Base-by-base conservation (phyloP, 2,329 filamentous ascomycete genomes). In the Sporothrix mexicana region DNA sequence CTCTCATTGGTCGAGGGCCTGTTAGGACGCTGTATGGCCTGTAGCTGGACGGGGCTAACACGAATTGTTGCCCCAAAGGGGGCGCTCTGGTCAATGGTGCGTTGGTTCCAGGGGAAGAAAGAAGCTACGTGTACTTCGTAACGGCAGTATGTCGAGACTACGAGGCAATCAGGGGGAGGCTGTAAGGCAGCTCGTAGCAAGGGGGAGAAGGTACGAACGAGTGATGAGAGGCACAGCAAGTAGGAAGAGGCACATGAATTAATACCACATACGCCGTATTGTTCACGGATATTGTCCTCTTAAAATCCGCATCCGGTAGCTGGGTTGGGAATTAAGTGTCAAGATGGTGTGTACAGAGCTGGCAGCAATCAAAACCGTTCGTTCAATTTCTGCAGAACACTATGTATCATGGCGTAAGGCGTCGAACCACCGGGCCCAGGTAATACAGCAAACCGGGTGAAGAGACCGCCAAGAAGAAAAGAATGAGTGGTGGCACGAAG, bases 71-170 rank as follows among this genome's bases (percentile, higher is more conserved):
- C 64, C 49, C 25, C 49, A 43, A 30, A 70, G 53, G 20, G 43
- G 68, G 25, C 68, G 20, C 23, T 41, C 47, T 51, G 20, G 43
- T 20, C 51, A 55, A 49, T 70, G 47, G 69, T 61, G 41, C 64
- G 64, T 43, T 8, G 45, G 43, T 45, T 51, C 9, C 62, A 67
- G 62, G 62, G 64, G 64, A 20, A 53, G 17, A 17, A 64, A 71
- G 69, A 59, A 53, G 57, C 69, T 70, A 70, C 69, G 69, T 61
- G 69, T 70, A 70, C 68, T 53, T 45, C 61, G 25, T 66, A 7
- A 45, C 59, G 36, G 15, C 64, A 67, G 10, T 36, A 9, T 20
- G 59, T 43, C n/a, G 36, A 64, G n/a, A 36, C 23, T 68, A 68
- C 62, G 62, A 43, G 47, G 47, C 20, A 43, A 15, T 20, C 51